Evolutionary conservation across 192 early-diverging fungal genomes (phyloP).

Genomic region (Coemansia sp.): DNA sequence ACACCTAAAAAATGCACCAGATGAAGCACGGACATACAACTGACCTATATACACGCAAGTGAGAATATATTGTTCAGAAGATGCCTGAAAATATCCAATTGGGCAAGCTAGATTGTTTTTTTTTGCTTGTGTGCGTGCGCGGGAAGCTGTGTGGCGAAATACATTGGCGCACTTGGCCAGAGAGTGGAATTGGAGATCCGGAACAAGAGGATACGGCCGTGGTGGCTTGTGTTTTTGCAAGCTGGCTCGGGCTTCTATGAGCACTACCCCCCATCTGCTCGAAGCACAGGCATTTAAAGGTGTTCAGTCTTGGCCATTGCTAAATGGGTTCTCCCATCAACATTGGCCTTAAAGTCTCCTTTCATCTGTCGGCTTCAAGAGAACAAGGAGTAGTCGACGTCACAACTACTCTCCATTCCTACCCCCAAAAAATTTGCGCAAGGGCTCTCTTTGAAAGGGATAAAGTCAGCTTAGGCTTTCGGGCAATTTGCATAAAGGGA

Average conservation of each 20-base stretch:
- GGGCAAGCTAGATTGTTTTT: background rate
- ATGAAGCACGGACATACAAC: too few species aligned
- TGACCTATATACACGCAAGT: too few species aligned
- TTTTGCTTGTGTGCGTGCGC: background rate
- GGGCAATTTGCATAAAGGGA: slow-evolving; percentile 10
- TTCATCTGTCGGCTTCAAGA: background rate
- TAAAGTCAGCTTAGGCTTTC: slow-evolving; percentile 8
- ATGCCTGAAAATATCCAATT: slow-evolving; percentile 9
- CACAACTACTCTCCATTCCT: background rate
- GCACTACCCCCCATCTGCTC: too few species aligned
- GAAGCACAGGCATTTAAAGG: too few species aligned
- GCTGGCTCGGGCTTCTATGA: too few species aligned
- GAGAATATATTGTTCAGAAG: slow-evolving; percentile 2
- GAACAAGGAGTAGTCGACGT: slow-evolving; percentile 6
- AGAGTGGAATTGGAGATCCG: slow-evolving; percentile 6
- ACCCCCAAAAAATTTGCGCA: slow-evolving; percentile 7
- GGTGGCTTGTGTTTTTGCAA: slow-evolving; percentile 8
- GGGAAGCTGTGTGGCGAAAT: slow-evolving; percentile 4
- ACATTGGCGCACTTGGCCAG: slow-evolving; percentile 2
- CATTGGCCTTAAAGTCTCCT: slow-evolving; percentile 3
- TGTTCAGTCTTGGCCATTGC: too few species aligned
- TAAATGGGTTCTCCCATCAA: too few species aligned
- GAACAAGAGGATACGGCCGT: background rate
- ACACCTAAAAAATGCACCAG: too few species aligned
- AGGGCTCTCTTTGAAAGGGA: slow-evolving; percentile 5